Evolutionary conservation across 2,329 filamentous ascomycete genomes (phyloP).

Genomic region (Colletotrichum cereale): DNA sequence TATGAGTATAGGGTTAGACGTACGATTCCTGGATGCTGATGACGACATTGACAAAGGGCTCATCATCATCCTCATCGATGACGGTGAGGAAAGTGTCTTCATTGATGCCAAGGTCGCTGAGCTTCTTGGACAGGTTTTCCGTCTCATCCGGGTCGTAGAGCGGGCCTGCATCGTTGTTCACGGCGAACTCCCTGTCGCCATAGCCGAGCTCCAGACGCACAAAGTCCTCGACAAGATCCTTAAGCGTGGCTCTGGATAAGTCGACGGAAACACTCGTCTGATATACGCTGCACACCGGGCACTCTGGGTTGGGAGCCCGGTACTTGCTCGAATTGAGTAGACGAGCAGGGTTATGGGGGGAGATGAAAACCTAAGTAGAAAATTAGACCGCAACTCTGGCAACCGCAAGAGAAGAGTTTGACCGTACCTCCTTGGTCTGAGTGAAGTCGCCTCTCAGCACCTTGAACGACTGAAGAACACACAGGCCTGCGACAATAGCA

Average conservation of each 20-base stretch:
- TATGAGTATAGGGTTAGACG: slow-evolving; percentile 44
- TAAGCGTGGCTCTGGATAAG: slow-evolving; percentile 77
- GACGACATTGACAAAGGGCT: slow-evolving; percentile 83
- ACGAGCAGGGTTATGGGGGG: slow-evolving; percentile 71
- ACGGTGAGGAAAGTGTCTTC: slow-evolving; percentile 84
- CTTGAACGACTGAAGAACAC: slow-evolving; percentile 93
- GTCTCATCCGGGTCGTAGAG: slow-evolving; percentile 92
- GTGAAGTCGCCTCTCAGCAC: slow-evolving; percentile 80
- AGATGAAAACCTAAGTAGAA: slow-evolving; percentile 77
- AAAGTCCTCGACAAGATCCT: slow-evolving; percentile 82
- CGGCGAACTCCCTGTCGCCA: slow-evolving; percentile 80
- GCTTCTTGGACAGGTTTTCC: slow-evolving; percentile 84
- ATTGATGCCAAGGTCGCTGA: slow-evolving; percentile 82
- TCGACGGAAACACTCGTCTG: slow-evolving; percentile 78
- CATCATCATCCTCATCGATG: slow-evolving; percentile 83
- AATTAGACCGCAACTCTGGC: slow-evolving; percentile 9
- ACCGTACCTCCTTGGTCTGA: slow-evolving; percentile 78
- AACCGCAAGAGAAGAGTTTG: not conserved
- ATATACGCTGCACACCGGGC: slow-evolving; percentile 84
- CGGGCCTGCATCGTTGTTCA: slow-evolving; percentile 80
- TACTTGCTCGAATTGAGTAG: slow-evolving; percentile 70
- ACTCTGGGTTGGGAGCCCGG: slow-evolving; percentile 80
- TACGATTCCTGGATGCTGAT: slow-evolving; percentile 76
- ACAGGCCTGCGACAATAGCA: slow-evolving; percentile 93
- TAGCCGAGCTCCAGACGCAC: slow-evolving; percentile 80